A percentile compares a stretch with the other conserved stretches of the same genome.
Evolutionary conservation across 2,329 filamentous ascomycete species (phyloP).

Genomic region (Stagonosporopsis tanaceti): DNA sequence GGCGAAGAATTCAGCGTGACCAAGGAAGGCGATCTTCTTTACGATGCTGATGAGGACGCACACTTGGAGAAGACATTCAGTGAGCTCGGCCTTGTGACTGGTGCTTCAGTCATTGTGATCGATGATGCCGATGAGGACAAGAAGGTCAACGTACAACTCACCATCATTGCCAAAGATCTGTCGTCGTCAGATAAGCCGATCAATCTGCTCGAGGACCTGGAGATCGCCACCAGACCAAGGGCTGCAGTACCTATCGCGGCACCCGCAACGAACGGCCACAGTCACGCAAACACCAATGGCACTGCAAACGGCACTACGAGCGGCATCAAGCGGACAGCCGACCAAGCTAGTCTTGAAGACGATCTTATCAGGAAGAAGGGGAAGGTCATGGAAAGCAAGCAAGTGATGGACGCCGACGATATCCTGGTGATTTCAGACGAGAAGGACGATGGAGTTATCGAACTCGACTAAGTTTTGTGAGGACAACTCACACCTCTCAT

Average conservation of each 20-base stretch:
- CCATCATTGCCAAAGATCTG: slow-evolving; percentile 65
- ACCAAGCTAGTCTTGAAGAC: slow-evolving; percentile 52
- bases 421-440: slow-evolving; percentile 47
- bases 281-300: slow-evolving; percentile 37
- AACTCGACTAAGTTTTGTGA: slow-evolving; percentile 39
- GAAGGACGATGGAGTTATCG: slow-evolving; percentile 45
- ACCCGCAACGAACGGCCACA: slow-evolving; percentile 40
- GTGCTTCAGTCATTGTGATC: slow-evolving; percentile 82
- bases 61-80: slow-evolving; percentile 81
- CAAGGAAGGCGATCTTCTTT: slow-evolving; percentile 77
- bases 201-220: slow-evolving; percentile 55
- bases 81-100: slow-evolving; percentile 77
- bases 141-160: slow-evolving; percentile 81
- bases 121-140: slow-evolving; percentile 81
- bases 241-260: slow-evolving; percentile 23
- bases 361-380: slow-evolving; percentile 50
- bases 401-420: slow-evolving; percentile 39
- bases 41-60: slow-evolving; percentile 87
- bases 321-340: slow-evolving; percentile 54
- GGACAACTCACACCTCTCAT: background rate
- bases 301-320: slow-evolving; percentile 30
- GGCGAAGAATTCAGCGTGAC: slow-evolving; percentile 81
- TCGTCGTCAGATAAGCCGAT: slow-evolving; percentile 62
- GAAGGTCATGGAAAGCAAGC: slow-evolving; percentile 47
- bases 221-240: slow-evolving; percentile 59